These are phyloP conservation scores for Phytophthora litchii DNA, from an alignment of 352 stramenopile species.

Conservation along the genomic window DNA sequence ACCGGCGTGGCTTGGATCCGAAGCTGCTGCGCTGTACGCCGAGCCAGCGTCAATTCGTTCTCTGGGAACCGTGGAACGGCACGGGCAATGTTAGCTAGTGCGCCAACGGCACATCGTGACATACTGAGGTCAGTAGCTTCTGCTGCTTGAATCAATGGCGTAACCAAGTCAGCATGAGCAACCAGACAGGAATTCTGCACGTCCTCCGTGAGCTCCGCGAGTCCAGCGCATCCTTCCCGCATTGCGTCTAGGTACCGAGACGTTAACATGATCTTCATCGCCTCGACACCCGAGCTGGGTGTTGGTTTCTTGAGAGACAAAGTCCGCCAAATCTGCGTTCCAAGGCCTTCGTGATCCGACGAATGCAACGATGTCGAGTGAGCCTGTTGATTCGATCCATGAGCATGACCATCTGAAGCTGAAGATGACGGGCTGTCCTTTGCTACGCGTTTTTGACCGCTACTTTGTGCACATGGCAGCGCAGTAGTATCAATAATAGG, in stretches of 20 bases:
- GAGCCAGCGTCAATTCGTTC: constrained; percentile 44
- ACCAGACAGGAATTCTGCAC: constrained; percentile 66
- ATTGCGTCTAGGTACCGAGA: constrained; percentile 74
- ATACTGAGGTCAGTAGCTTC: constrained; percentile 65
- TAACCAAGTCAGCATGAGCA: constrained; percentile 57
- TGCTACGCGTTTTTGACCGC: constrained; percentile 60
- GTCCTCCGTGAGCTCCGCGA: constrained; percentile 76
- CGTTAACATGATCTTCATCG: constrained; percentile 88
- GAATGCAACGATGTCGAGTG: constrained; percentile 6
- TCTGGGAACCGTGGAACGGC: constrained; percentile 58
- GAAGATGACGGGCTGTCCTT: constrained; percentile 4
- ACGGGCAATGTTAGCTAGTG: constrained; percentile 68
- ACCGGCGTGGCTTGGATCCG: constrained; percentile 49
- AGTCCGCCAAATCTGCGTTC: constrained; percentile 65
- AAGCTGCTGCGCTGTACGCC: constrained; percentile 45
- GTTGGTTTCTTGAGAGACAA: constrained; percentile 51
- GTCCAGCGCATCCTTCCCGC: constrained; percentile 72
- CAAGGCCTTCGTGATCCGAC: constrained; percentile 51
- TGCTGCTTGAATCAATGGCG: constrained; percentile 49
- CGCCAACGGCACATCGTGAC: constrained; percentile 69
- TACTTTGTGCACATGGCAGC: constrained; percentile 68
- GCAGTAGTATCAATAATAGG: constrained; percentile 54
- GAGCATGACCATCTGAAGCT: background rate
- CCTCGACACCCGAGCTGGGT: constrained; percentile 71
- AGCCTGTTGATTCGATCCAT: constrained; percentile 5